phyloP scores from a whole-genome alignment of 2,329 filamentous ascomycete genomes.

The Beauveria sp. region DNA sequence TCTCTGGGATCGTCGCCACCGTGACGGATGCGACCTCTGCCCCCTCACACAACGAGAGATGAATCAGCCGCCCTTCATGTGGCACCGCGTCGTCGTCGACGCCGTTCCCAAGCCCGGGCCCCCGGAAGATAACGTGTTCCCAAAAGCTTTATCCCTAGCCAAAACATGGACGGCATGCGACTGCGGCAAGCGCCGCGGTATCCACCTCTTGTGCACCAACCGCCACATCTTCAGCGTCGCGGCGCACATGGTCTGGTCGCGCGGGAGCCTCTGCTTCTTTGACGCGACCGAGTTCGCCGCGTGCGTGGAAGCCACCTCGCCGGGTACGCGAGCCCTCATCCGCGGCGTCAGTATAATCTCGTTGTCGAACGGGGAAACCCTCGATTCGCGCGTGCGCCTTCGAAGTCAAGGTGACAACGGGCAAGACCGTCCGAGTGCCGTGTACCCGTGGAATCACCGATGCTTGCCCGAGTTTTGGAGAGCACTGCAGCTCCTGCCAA shows the following conservation, averaged over 20 bases:
- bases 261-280: background rate
- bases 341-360: background rate
- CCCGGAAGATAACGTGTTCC: no score
- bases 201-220: background rate
- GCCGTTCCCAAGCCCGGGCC: background rate
- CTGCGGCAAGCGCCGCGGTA: background rate
- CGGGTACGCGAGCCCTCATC: background rate
- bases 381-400: background rate
- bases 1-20: background rate
- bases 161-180: background rate
- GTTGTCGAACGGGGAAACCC: rapidly evolving
- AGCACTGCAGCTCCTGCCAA: background rate
- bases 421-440: background rate
- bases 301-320: background rate
- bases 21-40: background rate
- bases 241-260: background rate
- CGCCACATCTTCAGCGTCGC: background rate
- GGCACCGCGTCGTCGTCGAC: background rate
- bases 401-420: background rate
- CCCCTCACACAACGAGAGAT: background rate
- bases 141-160: background rate
- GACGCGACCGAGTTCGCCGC: background rate
- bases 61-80: background rate
- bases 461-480: background rate
- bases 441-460: background rate